Conservation (phyloP, 2,329 filamentous ascomycete species). For the Parasarocladium wereldwijsianum region DNA sequence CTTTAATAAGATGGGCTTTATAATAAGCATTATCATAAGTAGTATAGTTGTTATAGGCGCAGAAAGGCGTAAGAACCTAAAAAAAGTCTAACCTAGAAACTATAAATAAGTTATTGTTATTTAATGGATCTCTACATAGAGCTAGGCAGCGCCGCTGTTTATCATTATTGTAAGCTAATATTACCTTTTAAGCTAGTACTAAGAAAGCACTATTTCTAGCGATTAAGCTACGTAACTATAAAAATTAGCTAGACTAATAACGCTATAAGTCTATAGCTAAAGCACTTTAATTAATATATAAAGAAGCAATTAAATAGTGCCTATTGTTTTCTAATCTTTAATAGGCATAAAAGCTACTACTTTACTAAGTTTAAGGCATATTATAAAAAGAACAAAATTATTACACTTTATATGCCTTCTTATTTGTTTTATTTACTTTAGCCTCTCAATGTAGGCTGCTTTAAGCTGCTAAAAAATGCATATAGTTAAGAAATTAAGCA, state of each 20-base stretch:
- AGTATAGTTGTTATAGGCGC: constrained; percentile 3
- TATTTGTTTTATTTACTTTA: constrained; percentile 22
- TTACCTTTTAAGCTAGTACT: constrained; percentile 8
- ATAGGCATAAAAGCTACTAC: constrained; percentile 20
- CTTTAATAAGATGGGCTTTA: constrained; percentile 10
- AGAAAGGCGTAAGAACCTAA: constrained; percentile 2
- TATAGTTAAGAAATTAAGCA: constrained; percentile 15
- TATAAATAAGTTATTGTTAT: constrained; percentile 7
- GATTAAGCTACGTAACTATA: constrained; percentile 13
- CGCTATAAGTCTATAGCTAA: constrained; percentile 16
- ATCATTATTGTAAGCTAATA: constrained; percentile 6
- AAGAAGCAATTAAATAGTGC: constrained; percentile 10
- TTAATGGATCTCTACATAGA: constrained; percentile 4
- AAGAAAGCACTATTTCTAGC: constrained; percentile 10
- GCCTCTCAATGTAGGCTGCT: constrained; percentile 22
- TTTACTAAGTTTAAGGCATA: constrained; percentile 18
- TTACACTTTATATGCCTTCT: constrained; percentile 18
- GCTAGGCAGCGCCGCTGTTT: constrained; percentile 5
- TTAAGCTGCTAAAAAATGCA: constrained; percentile 18
- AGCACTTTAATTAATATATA: constrained; percentile 19
- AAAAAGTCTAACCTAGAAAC: constrained; percentile 6
- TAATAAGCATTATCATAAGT: constrained; percentile 7
- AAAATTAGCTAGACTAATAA: constrained; percentile 20
- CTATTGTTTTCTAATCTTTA: constrained; percentile 20
- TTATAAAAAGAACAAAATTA: constrained; percentile 21